phyloP scores from a whole-genome alignment of 2,329 filamentous ascomycete genomes.

The Neonectria hederae region DNA sequence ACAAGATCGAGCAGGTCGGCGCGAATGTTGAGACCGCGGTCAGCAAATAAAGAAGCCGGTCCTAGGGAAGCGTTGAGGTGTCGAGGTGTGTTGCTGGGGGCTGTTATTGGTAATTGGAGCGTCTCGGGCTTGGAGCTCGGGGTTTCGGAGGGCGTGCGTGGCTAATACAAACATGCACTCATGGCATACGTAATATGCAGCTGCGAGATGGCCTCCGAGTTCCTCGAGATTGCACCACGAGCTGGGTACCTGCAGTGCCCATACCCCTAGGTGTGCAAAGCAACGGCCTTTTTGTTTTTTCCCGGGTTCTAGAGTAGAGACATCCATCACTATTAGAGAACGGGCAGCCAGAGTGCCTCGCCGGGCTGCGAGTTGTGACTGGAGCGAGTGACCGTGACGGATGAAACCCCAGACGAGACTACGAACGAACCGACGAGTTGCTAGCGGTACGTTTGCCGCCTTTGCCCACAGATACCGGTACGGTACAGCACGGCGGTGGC shows the following conservation, averaged over 20 bases:
- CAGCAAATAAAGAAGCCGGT: constrained; percentile 34
- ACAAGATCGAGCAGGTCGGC: constrained; percentile 47
- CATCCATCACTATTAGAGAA: constrained; percentile 36
- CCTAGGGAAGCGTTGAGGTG: constrained; percentile 11
- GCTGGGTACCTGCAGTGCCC: constrained; percentile 35
- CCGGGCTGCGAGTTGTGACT: background rate
- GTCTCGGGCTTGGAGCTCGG: constrained; percentile 34
- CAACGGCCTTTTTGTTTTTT: constrained; percentile 25
- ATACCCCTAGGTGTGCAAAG: constrained; percentile 28
- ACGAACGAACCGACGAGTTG: constrained; percentile 2
- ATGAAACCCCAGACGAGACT: constrained; percentile 28
- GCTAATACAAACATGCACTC: constrained; percentile 15
- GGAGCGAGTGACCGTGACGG: constrained; percentile 31
- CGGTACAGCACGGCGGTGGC: background rate
- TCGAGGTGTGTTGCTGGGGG: constrained; percentile 28
- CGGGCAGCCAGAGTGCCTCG: constrained; percentile 18
- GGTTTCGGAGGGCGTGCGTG: constrained; percentile 37
- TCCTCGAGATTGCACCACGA: constrained; percentile 36
- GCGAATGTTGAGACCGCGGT: constrained; percentile 34
- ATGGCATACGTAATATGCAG: constrained; percentile 36
- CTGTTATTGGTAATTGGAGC: constrained; percentile 34
- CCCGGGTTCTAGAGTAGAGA: constrained; percentile 38
- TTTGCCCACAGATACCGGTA: constrained; percentile 3
- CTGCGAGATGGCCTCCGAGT: constrained; percentile 35
- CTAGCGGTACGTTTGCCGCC: constrained; percentile 11